Conservation (phyloP, 1,139 yeast genomes). For the Sugiyamaella paludigena region DNA sequence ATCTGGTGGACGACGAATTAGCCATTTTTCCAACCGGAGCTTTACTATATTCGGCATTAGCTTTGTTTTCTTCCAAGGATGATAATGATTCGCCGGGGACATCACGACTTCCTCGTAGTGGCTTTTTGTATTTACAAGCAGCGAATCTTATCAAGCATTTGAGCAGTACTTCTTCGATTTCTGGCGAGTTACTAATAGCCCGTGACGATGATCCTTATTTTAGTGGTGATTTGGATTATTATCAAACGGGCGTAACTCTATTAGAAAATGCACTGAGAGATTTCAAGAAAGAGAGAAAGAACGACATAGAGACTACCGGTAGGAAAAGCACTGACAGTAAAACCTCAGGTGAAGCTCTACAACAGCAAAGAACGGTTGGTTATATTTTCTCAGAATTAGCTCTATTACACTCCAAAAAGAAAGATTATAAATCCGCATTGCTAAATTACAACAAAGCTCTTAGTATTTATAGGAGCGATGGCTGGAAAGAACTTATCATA, state of each 20-base stretch:
- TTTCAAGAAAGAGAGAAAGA: constrained; percentile 6
- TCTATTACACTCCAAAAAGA: constrained; percentile 41
- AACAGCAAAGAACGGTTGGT: constrained; percentile 35
- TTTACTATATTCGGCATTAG: neutral
- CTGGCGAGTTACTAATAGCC: constrained; percentile 13
- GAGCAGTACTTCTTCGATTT: neutral
- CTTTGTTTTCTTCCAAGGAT: neutral
- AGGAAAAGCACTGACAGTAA: constrained; percentile 1
- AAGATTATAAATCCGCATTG: constrained; percentile 43
- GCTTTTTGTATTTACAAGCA: constrained; percentile 46
- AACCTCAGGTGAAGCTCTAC: constrained; percentile 11
- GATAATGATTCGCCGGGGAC: constrained; percentile 31
- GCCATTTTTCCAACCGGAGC: constrained; percentile 43
- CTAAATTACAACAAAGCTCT: constrained; percentile 29
- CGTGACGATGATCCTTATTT: constrained; percentile 23
- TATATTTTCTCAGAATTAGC: constrained; percentile 52
- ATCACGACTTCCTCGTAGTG: constrained; percentile 46
- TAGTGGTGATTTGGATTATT: constrained; percentile 21
- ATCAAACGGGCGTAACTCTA: constrained; percentile 31
- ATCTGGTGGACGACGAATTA: constrained; percentile 42
- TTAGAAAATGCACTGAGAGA: constrained; percentile 27
- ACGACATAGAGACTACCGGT: neutral
- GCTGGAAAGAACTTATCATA: constrained; percentile 27
- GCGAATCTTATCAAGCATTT: constrained; percentile 32
- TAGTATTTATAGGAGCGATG: constrained; percentile 29